Base-by-base conservation (phyloP, 2,329 filamentous ascomycete species). In the Apiospora sp. region DNA sequence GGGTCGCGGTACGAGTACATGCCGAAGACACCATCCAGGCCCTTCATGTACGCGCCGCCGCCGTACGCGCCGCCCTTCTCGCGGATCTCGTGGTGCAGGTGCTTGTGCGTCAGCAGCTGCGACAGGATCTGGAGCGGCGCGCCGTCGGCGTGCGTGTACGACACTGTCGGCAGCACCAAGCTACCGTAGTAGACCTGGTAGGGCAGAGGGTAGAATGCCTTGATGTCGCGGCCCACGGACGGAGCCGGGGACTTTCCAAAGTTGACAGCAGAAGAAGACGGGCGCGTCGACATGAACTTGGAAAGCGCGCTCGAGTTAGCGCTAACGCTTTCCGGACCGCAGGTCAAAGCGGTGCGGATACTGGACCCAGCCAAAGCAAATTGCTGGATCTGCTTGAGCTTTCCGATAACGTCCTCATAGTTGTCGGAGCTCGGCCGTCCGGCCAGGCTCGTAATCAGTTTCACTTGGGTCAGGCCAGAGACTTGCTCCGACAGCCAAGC, bases 1-100 rank as follows among this genome's bases (percentile, higher is more conserved):
- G 96, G 96, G 81, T 99, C 96, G 70, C 96, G 93, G 87, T 99
- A 99, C 64, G 94, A 96, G 84, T 97, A 98, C 85, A 98, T 97
- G 22, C 94, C 94, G 77, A 99, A 98, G 0, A 97, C 82, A 34
- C 95, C 96, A 76, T 94, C 92, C 10, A 98, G 85, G 0, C 93
- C 90, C 34, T 92, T 91, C 64, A 93, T 92, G 81, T 94, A 96
- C 1, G 96, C 96, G 19, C 95, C 95, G 30, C 94, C 96, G 64
- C 96, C 96, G 77, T 99, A 99, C 0, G 96, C 96, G 49, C 96
- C 96, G 44, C 96, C 96, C 83, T 98, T 98, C 81, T 99, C 96
- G 71, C 96, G 93, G 76, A 99, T 98, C 83, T 98, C 96, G 77
- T 97, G 96, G 81, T 99, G 96, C 41, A 99, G 87, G 80, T 98